phyloP scores from a whole-genome alignment of 2,329 filamentous ascomycete genomes.

The Fusarium lateritium region DNA sequence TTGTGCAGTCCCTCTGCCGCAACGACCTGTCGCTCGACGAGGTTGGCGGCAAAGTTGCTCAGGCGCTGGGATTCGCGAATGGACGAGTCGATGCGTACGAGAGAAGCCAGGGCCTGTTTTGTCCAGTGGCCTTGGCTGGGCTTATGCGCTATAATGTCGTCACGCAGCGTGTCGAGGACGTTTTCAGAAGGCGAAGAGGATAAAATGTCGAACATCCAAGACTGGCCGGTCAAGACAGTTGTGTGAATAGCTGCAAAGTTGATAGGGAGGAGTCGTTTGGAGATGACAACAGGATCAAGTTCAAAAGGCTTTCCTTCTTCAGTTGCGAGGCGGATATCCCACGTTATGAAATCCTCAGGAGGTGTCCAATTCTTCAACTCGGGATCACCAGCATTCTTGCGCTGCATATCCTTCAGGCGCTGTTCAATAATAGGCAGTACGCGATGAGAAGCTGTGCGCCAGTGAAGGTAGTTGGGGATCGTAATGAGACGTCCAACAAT shows the following conservation, averaged over 20 bases:
- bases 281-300: slow-evolving; percentile 63
- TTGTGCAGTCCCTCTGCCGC: slow-evolving; percentile 60
- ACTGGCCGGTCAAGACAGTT: slow-evolving; percentile 66
- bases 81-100: slow-evolving; percentile 65
- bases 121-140: slow-evolving; percentile 60
- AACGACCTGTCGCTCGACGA: slow-evolving; percentile 64
- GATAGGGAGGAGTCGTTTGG: slow-evolving; percentile 67
- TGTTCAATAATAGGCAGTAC: slow-evolving; percentile 64
- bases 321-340: slow-evolving; percentile 67
- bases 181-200: slow-evolving; percentile 54
- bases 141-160: slow-evolving; percentile 55
- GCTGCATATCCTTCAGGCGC: slow-evolving; percentile 63
- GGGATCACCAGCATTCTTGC: slow-evolving; percentile 58
- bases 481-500: slow-evolving; percentile 62
- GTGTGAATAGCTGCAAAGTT: slow-evolving; percentile 74
- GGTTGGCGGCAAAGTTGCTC: slow-evolving; percentile 62
- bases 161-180: slow-evolving; percentile 58
- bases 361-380: slow-evolving; percentile 59
- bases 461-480: slow-evolving; percentile 64
- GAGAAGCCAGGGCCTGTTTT: slow-evolving; percentile 59
- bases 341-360: slow-evolving; percentile 71
- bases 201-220: slow-evolving; percentile 63
- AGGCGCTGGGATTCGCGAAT: slow-evolving; percentile 68
- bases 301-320: slow-evolving; percentile 61
- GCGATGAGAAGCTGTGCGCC: slow-evolving; percentile 58